Conservation (phyloP, 768 basidiomycete species). For the Postia placenta region DNA sequence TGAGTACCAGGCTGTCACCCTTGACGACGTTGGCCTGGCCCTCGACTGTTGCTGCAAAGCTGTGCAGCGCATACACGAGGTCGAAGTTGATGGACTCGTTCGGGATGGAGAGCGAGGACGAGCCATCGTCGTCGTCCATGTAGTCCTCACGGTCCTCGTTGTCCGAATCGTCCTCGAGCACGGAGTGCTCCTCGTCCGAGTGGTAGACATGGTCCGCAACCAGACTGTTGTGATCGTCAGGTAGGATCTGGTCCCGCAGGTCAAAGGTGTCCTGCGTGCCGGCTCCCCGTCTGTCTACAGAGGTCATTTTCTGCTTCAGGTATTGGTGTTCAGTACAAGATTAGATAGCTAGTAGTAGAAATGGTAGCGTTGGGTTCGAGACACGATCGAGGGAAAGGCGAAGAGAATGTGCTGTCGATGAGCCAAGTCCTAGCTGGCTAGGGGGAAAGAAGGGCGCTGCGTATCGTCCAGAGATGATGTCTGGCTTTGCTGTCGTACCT, state of each 20-base stretch:
- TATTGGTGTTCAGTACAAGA: background rate
- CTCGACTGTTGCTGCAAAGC: conserved; percentile 95
- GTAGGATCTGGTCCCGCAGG: conserved; percentile 56
- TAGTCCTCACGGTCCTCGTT: conserved; percentile 61
- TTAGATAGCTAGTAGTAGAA: background rate
- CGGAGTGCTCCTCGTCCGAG: conserved; percentile 75
- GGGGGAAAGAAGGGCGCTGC: too few species aligned
- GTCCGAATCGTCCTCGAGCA: conserved; percentile 82
- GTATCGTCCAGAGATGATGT: too few species aligned
- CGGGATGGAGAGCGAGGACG: conserved; percentile 79
- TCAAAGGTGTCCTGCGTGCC: conserved; percentile 62
- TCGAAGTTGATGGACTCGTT: conserved; percentile 93
- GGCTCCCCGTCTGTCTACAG: background rate
- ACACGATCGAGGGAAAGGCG: too few species aligned
- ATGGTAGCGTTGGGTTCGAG: too few species aligned
- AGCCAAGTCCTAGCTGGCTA: too few species aligned
- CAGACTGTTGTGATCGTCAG: conserved; percentile 45
- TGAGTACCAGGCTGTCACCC: conserved; percentile 91
- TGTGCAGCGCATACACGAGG: conserved; percentile 89
- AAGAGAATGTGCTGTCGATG: background rate
- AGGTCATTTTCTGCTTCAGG: background rate
- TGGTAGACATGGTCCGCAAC: conserved; percentile 42
- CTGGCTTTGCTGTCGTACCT: too few species aligned
- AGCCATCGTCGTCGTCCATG: conserved; percentile 66
- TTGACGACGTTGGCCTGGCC: conserved; percentile 99